These are phyloP conservation scores for Blastomyces emzantsi DNA, from an alignment of 2,329 filamentous ascomycete species.

Conservation along the genomic window DNA sequence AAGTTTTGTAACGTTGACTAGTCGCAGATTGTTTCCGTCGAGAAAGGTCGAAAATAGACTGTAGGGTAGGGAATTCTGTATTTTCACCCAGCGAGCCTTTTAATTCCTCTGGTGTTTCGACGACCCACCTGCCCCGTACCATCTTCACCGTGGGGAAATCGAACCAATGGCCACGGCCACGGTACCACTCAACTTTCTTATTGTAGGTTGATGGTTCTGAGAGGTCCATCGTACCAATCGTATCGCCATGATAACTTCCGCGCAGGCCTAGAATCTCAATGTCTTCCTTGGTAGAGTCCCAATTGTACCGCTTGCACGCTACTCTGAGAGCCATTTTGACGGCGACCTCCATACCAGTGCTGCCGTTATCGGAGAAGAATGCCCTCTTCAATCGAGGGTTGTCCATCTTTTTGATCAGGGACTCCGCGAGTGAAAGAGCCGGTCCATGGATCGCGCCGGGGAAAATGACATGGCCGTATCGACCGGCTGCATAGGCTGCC, in stretches of 20 bases:
- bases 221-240: constrained; percentile 80
- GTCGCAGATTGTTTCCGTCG: constrained; percentile 39
- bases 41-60: constrained; percentile 53
- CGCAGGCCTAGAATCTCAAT: constrained; percentile 65
- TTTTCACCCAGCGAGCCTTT: constrained; percentile 39
- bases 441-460: constrained; percentile 71
- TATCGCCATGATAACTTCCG: constrained; percentile 80
- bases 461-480: constrained; percentile 87
- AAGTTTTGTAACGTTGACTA: constrained; percentile 47
- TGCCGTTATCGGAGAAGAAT: constrained; percentile 79
- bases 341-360: constrained; percentile 74
- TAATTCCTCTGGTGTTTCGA: constrained; percentile 48
- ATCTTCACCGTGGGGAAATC: constrained; percentile 66
- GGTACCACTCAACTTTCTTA: constrained; percentile 78
- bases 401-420: constrained; percentile 48
- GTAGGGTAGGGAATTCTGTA: constrained; percentile 41
- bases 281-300: constrained; percentile 48
- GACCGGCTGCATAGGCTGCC: constrained; percentile 70
- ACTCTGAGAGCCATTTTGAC: constrained; percentile 77
- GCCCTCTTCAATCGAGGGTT: constrained; percentile 61
- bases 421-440: constrained; percentile 59
- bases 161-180: constrained; percentile 70
- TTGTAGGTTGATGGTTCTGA: constrained; percentile 70
- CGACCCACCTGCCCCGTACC: constrained; percentile 55
- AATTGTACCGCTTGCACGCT: constrained; percentile 56